These are phyloP conservation scores for Aquilaria agallochum DNA, from an alignment of 441 rosid species.

Conservation along the genomic window DNA sequence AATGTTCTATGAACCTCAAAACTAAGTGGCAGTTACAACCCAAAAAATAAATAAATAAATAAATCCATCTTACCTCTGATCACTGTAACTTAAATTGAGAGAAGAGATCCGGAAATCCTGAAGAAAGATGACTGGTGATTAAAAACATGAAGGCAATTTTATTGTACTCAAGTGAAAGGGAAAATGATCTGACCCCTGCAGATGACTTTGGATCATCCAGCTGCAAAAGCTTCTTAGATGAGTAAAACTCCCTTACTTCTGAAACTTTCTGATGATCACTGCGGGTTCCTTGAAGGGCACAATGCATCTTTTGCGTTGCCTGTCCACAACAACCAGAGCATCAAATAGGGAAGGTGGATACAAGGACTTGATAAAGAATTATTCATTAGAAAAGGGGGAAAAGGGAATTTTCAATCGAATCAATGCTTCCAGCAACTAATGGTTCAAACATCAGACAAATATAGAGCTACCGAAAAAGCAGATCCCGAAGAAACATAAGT, in stretches of 20 bases:
- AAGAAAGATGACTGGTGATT: neutral
- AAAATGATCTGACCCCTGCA: slow-evolving; percentile 18
- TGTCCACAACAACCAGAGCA: slow-evolving; percentile 11
- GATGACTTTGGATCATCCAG: slow-evolving; percentile 17
- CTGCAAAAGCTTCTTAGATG: slow-evolving; percentile 18
- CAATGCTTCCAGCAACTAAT: neutral
- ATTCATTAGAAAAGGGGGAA: neutral
- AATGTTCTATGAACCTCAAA: too few relatives aligned
- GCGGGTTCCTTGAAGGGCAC: slow-evolving; percentile 22
- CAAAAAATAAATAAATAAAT: neutral
- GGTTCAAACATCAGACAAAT: too few relatives aligned
- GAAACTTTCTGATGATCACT: slow-evolving; percentile 13
- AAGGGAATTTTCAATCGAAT: neutral
- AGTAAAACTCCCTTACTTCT: slow-evolving; percentile 17
- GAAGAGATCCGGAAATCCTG: slow-evolving; percentile 26
- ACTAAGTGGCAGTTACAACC: neutral
- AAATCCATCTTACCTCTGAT: slow-evolving; percentile 26
- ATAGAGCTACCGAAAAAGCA: too few relatives aligned
- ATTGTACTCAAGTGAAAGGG: neutral
- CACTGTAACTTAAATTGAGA: slow-evolving; percentile 18
- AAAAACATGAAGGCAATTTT: neutral
- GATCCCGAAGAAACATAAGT: too few relatives aligned
- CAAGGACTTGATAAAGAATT: neutral
- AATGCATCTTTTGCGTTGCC: slow-evolving; percentile 30
- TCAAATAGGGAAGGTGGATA: neutral